Conservation (phyloP, 2,329 filamentous ascomycete genomes). For the Fusarium brevicatenulatum region DNA sequence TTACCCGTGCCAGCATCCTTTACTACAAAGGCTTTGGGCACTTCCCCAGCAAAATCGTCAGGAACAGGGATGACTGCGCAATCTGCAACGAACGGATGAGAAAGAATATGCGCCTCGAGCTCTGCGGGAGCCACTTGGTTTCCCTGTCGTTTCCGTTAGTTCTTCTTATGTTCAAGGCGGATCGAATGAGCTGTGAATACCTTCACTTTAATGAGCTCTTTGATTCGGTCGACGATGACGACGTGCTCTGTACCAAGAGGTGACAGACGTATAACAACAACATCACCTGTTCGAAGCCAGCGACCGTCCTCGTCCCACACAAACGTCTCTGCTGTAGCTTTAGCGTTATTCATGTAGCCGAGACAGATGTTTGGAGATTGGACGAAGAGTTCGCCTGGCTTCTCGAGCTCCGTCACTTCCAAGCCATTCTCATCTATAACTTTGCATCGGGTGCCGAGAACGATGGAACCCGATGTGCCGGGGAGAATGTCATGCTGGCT, state of each 20-base stretch:
- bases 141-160: accelerated
- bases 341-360: not conserved
- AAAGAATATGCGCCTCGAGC: not conserved
- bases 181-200: accelerated
- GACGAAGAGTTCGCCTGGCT: not conserved
- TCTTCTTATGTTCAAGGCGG: accelerated
- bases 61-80: not conserved
- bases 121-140: not conserved
- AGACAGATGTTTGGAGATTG: not conserved
- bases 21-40: not conserved
- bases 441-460: not conserved
- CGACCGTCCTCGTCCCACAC: not conserved
- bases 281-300: not conserved
- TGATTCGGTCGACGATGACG: not conserved
- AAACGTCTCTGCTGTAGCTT: not conserved
- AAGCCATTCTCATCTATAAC: not conserved
- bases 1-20: not conserved
- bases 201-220: not conserved
- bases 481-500: not conserved
- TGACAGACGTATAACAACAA: not conserved
- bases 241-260: not conserved
- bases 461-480: not conserved
- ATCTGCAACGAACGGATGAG: not conserved
- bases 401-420: not conserved
- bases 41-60: not conserved